Percentiles rank a stretch among this genome's conserved stretches.
These are phyloP conservation scores for Trichoderma atroviride DNA, from an alignment of 2,329 filamentous ascomycete genomes.

Conservation along the genomic window DNA sequence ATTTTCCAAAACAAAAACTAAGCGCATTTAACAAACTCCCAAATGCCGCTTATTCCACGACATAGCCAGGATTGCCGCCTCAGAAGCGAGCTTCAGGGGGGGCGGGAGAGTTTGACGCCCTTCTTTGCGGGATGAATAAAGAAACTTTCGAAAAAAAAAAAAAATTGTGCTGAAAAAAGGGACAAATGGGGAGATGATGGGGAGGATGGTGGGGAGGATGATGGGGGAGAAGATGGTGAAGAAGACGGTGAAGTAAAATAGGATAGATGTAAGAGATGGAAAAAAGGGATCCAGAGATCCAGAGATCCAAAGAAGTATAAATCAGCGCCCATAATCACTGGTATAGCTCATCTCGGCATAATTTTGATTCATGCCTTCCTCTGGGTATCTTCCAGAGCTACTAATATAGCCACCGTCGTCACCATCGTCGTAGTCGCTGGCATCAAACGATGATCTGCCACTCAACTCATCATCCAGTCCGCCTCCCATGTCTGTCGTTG, in stretches of 20 bases:
- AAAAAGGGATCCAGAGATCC: not conserved
- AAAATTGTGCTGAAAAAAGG: not conserved
- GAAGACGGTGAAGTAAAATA: not conserved
- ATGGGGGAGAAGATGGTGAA: not conserved
- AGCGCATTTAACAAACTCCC: not conserved
- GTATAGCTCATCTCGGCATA: constrained; percentile 56
- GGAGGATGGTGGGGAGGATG: not conserved
- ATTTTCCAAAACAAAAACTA: not conserved
- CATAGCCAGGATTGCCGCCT: not conserved
- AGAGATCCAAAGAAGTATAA: not conserved
- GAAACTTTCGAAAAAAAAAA: not conserved
- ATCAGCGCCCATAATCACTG: constrained; percentile 55
- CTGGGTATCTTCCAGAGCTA: constrained; percentile 61
- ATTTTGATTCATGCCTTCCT: constrained; percentile 58
- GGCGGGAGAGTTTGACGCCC: not conserved
- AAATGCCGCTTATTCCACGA: constrained; percentile 12
- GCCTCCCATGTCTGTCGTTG: constrained; percentile 64
- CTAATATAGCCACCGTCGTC: constrained; percentile 71
- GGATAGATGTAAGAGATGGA: not conserved
- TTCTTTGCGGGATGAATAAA: not conserved
- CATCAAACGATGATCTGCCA: constrained; percentile 79
- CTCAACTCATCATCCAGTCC: constrained; percentile 76
- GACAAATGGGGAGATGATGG: not conserved
- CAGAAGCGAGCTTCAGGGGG: not conserved
- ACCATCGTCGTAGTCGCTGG: constrained; percentile 74